phyloP scores from a whole-genome alignment of 2,329 filamentous ascomycete genomes.

The Penicillium sp. region DNA sequence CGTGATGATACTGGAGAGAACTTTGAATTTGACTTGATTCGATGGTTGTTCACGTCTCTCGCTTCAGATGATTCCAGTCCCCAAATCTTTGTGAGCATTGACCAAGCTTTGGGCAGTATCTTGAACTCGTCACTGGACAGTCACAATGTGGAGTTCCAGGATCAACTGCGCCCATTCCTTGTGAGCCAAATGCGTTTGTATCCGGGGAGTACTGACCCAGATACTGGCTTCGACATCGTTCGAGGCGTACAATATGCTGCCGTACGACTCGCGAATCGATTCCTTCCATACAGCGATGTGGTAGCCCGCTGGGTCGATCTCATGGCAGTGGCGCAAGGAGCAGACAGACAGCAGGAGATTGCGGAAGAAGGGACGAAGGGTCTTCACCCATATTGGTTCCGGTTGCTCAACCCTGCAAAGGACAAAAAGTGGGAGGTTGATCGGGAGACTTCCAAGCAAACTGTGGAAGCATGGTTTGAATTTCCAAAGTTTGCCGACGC shows the following conservation, averaged over 20 bases:
- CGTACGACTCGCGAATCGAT: conserved; percentile 84
- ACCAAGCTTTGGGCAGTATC: conserved; percentile 77
- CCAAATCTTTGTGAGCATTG: conserved; percentile 75
- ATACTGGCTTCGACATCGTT: conserved; percentile 44
- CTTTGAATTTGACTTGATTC: conserved; percentile 50
- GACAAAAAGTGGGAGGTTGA: conserved; percentile 34
- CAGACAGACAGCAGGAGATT: conserved; percentile 70
- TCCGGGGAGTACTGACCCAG: conserved; percentile 34
- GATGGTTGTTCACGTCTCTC: conserved; percentile 79
- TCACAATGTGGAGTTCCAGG: conserved; percentile 38
- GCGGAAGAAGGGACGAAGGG: conserved; percentile 85
- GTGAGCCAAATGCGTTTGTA: conserved; percentile 60
- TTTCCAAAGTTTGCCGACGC: conserved; percentile 37
- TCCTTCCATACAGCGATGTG: conserved; percentile 71
- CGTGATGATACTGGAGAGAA: conserved; percentile 30
- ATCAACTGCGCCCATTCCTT: conserved; percentile 52
- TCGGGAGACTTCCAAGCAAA: conserved; percentile 51
- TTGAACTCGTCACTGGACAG: conserved; percentile 52
- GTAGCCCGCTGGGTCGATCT: conserved; percentile 83
- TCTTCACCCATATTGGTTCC: conserved; percentile 70
- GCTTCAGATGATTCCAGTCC: conserved; percentile 70
- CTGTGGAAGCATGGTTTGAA: conserved; percentile 35
- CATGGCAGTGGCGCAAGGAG: conserved; percentile 61
- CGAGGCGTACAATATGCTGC: conserved; percentile 74
- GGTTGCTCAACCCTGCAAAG: conserved; percentile 52